Evolutionary conservation across 768 basidiomycete species (phyloP).

Genomic region (Suillus clintonianus): DNA sequence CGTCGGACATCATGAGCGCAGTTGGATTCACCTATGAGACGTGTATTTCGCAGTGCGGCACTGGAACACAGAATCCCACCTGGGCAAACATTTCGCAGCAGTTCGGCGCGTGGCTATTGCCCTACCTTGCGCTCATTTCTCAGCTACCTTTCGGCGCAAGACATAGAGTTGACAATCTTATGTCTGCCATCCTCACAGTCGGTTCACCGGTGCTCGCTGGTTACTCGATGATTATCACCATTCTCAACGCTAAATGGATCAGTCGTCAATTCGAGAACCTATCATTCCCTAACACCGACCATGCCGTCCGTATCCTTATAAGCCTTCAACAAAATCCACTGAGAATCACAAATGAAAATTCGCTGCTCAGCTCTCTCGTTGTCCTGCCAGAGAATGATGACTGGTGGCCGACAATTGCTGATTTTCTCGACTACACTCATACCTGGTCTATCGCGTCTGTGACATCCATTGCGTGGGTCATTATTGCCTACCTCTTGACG

Average conservation of each 20-base stretch:
- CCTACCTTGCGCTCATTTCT: conserved; percentile 51
- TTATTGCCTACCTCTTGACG: conserved; percentile 44
- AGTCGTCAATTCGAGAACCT: conserved; percentile 31
- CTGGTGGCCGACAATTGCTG: conserved; percentile 41
- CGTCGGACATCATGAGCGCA: conserved; percentile 2
- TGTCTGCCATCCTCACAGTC: conserved; percentile 44
- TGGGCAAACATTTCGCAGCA: conserved; percentile 33
- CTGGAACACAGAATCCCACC: conserved; percentile 8
- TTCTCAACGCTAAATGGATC: conserved; percentile 47
- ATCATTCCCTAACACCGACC: conserved; percentile 22
- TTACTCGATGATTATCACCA: conserved; percentile 47
- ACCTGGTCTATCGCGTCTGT: conserved; percentile 43
- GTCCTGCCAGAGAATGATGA: conserved; percentile 43
- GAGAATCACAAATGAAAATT: conserved; percentile 25
- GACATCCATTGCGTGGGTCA: conserved; percentile 44
- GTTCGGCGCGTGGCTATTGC: conserved; percentile 48
- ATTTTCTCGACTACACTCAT: conserved; percentile 38
- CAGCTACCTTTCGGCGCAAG: conserved; percentile 49
- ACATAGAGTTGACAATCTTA: conserved; percentile 42
- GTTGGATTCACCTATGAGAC: conserved; percentile 12
- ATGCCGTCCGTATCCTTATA: conserved; percentile 36
- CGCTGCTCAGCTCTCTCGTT: conserved; percentile 41
- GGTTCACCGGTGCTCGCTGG: conserved; percentile 48
- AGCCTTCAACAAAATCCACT: conserved; percentile 46
- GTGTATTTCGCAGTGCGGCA: conserved; percentile 14